Percentiles rank a stretch among this genome's conserved stretches.
Evolutionary conservation across 257 asterid species (phyloP).

Genomic region (Solanum gracilifrons): DNA sequence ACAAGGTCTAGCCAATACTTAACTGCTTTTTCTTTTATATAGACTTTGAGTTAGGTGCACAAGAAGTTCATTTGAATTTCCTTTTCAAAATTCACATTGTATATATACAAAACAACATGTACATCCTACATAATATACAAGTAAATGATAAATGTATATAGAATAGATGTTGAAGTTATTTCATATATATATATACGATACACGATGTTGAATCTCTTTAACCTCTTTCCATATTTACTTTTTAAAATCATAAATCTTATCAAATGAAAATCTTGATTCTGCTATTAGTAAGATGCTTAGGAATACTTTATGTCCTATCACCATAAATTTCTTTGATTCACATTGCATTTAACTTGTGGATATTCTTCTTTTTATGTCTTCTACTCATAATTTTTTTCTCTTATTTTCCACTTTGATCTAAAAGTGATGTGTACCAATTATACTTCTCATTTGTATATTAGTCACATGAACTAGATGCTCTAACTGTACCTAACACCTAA

Average conservation of each 20-base stretch:
- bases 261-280: not conserved
- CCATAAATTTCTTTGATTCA: not conserved
- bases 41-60: not conserved
- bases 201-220: no score
- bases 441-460: not conserved
- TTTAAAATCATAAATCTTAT: not conserved
- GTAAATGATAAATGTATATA: no score
- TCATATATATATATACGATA: no score
- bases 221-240: not conserved
- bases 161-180: no score
- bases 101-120: no score
- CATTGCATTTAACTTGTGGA: not conserved
- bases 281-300: not conserved
- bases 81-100: not conserved
- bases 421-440: not conserved
- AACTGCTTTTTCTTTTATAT: not conserved
- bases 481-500: conserved; percentile 1
- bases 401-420: not conserved
- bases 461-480: not conserved
- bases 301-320: not conserved
- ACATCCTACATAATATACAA: not conserved
- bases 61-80: not conserved
- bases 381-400: not conserved
- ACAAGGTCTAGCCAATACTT: not conserved
- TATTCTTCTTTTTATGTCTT: not conserved